Base-by-base conservation (phyloP, 2,329 filamentous ascomycete species). In the Fusarium sp. region DNA sequence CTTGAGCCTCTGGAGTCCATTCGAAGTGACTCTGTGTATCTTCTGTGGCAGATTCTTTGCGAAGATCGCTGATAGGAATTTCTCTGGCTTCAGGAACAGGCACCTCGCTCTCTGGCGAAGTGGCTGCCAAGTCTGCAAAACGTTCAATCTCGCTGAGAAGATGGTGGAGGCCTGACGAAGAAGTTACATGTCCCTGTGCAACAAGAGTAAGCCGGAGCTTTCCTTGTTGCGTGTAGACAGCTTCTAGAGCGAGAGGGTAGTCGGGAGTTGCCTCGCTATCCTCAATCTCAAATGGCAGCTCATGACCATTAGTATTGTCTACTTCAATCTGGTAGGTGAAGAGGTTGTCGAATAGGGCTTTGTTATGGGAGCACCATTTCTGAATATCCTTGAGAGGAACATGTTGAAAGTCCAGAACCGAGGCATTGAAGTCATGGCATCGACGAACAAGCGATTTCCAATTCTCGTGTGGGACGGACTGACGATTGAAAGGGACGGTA, bases 191-290 rank as follows among this genome's bases (percentile, higher is more conserved):
- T 0, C 75, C 79, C 71, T 91, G 87, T 2, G 89, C 84, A 6
- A 91, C 89, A 20, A 94, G 76, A 0, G 87, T 87, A 4, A 92
- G 70, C 1, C 78, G 82, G 2, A 96, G 77, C 1, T 74, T 77
- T 2, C 83, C 82, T 22, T 85, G 79, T 1, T 74, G 53, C 8
- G 78, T 81, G 16, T 92, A 82, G 8, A 88, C 88, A 5, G 90
- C 87, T 71, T 97, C 94, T 44, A 97, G 85, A 3, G 94, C 92
- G 8, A 97, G 79, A 0, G 93, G 90, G 73, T 94, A 96, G 70
- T 94, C 92, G 0, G 89, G 84, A 15, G 83, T 78, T 5, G 80
- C 79, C 6, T 82, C 77, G 2, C 84, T 84, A 22, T 87, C 83
- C 4, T 85, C 64, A 12, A 86, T 74, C 0, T 79, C 80, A 90